phyloP scores from a whole-genome alignment of 176 grass and related monocot species.

The Hordeum vulgare region DNA sequence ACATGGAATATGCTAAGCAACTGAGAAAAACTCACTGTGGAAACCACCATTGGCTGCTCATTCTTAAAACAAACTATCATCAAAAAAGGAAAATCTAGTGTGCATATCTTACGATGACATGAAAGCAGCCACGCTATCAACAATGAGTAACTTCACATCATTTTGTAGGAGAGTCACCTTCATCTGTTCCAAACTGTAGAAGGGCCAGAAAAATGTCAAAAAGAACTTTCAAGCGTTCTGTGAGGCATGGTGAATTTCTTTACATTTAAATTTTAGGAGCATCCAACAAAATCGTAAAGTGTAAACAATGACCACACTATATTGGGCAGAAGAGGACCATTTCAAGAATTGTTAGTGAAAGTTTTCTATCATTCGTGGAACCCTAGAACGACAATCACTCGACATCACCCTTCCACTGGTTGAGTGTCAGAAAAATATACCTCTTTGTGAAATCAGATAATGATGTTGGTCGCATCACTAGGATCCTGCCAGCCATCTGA shows the following conservation, averaged over 20 bases:
- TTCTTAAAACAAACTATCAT: neutral
- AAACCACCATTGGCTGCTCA: neutral
- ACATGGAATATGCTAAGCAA: neutral
- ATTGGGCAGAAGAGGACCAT: neutral
- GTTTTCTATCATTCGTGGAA: neutral
- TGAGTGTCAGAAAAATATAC: constrained; percentile 36
- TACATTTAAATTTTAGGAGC: neutral
- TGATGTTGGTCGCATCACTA: constrained; percentile 65
- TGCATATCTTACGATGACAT: constrained; percentile 38
- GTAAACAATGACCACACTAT: neutral
- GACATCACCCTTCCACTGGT: neutral
- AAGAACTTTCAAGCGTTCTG: neutral
- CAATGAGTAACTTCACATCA: constrained; percentile 93
- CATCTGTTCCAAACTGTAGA: constrained; percentile 84
- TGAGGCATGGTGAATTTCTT: neutral
- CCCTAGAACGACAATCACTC: neutral
- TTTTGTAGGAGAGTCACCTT: constrained; percentile 73
- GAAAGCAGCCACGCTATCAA: constrained; percentile 95
- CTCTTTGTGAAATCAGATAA: constrained; percentile 82
- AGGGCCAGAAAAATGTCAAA: neutral
- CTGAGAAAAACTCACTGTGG: neutral
- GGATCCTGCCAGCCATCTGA: constrained; percentile 94
- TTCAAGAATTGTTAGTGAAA: neutral
- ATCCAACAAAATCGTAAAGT: neutral
- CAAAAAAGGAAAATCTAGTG: neutral